These are phyloP conservation scores for Cutaneotrichosporon cutaneum DNA, from an alignment of 1,284 basidiomycete genomes.

Conservation along the genomic window DNA sequence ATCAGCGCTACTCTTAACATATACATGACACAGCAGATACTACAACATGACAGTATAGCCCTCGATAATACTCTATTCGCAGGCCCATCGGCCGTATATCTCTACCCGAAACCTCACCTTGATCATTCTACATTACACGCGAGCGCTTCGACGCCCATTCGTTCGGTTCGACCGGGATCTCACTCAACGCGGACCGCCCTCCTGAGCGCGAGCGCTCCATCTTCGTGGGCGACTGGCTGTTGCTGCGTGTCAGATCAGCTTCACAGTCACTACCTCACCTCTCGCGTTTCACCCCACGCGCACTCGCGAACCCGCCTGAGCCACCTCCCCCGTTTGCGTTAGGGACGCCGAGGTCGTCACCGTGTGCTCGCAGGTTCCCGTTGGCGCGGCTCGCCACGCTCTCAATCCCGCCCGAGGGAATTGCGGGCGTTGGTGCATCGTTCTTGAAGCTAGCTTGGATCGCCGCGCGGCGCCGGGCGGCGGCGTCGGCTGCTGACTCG, in stretches of 20 bases:
- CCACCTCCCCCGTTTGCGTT: constrained; percentile 14
- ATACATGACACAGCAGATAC: not conserved
- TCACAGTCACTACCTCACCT: constrained; percentile 21
- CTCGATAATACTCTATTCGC: not conserved
- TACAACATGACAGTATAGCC: not conserved
- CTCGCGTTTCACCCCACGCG: constrained; percentile 41
- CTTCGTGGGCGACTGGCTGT: constrained; percentile 19
- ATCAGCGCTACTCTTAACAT: not conserved
- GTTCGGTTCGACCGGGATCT: constrained; percentile 19
- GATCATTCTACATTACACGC: constrained; percentile 13
- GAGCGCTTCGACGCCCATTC: constrained; percentile 31
- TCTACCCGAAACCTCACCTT: not conserved
- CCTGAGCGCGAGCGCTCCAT: constrained; percentile 15
- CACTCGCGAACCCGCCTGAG: constrained; percentile 34
- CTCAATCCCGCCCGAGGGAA: constrained; percentile 38
- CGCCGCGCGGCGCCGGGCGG: not conserved
- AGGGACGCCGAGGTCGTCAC: constrained; percentile 17
- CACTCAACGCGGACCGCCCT: constrained; percentile 29
- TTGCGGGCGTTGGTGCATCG: constrained; percentile 24
- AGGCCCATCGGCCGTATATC: not conserved
- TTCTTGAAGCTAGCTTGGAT: constrained; percentile 1
- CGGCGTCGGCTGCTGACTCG: not conserved
- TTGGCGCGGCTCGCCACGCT: constrained; percentile 31
- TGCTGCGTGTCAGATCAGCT: constrained; percentile 3
- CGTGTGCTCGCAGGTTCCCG: constrained; percentile 16